These are phyloP conservation scores for Verbascum thapsus DNA, from an alignment of 257 asterid species.

Conservation along the genomic window DNA sequence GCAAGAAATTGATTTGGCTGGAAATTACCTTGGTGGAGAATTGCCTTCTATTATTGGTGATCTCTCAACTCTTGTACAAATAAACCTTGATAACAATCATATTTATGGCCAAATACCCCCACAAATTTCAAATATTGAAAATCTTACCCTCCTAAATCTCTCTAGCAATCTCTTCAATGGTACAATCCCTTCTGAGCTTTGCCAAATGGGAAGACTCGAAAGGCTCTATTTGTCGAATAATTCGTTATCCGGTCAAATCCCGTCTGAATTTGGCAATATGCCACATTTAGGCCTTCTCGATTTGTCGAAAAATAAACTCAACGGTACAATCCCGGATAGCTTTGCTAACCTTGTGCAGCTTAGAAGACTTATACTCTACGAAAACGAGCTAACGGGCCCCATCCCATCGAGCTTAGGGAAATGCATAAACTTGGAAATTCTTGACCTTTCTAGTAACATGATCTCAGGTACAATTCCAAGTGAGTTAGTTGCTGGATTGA, in stretches of 20 bases:
- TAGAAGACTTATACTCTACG: slow-evolving; percentile 53
- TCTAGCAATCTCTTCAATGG: slow-evolving; percentile 73
- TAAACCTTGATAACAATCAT: slow-evolving; percentile 63
- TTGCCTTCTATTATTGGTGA: slow-evolving; percentile 70
- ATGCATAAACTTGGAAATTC: slow-evolving; percentile 68
- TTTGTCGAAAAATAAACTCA: slow-evolving; percentile 70
- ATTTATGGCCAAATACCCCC: slow-evolving; percentile 69
- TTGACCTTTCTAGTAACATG: slow-evolving; percentile 68
- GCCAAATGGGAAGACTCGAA: slow-evolving; percentile 57
- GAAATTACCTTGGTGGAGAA: slow-evolving; percentile 67
- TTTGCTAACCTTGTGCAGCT: slow-evolving; percentile 66
- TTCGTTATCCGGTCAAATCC: slow-evolving; percentile 61
- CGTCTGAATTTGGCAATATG: slow-evolving; percentile 54
- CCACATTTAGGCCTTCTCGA: slow-evolving; percentile 79
- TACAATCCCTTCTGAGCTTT: slow-evolving; percentile 58
- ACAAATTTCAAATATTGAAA: slow-evolving; percentile 53
- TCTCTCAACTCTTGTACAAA: slow-evolving; percentile 57
- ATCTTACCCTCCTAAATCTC: slow-evolving; percentile 68
- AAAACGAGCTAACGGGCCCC: slow-evolving; percentile 57
- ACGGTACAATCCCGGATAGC: slow-evolving; percentile 65
- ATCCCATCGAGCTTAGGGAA: slow-evolving; percentile 67
- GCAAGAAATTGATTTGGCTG: slow-evolving; percentile 74
- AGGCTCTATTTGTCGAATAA: slow-evolving; percentile 66
- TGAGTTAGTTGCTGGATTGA: slow-evolving; percentile 62
- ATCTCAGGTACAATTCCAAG: slow-evolving; percentile 66